phyloP scores from a whole-genome alignment of 129 eudicot genomes.

The Flaveria sonorensis region DNA sequence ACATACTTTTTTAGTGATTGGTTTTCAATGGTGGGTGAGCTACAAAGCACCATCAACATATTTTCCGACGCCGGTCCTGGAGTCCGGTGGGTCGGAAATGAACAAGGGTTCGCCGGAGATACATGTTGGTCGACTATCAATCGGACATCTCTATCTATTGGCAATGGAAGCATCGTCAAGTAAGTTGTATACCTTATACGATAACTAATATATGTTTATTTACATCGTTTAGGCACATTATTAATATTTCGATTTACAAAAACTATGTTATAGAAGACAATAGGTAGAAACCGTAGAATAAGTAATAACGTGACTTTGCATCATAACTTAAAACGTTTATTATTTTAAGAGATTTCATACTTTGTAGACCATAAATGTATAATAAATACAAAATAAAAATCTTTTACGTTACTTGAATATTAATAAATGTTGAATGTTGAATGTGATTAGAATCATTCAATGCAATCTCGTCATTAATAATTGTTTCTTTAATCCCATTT shows the following conservation, averaged over 20 bases:
- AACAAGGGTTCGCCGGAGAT: constrained; percentile 67
- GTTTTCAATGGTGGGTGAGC: constrained; percentile 77
- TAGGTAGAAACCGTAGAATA: background rate
- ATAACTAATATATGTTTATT: background rate
- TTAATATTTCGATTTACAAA: background rate
- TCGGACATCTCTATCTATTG: constrained; percentile 64
- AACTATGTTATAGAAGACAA: background rate
- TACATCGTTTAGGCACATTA: background rate
- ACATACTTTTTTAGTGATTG: constrained; percentile 71
- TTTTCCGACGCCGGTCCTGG: constrained; percentile 96
- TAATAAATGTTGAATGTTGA: background rate
- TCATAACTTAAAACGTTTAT: background rate
- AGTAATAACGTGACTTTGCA: background rate
- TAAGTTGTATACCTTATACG: constrained; percentile 37
- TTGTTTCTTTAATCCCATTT: background rate
- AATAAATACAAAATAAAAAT: too few relatives aligned
- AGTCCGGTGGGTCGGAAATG: constrained; percentile 90
- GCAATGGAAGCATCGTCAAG: constrained; percentile 68
- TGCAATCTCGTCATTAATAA: background rate
- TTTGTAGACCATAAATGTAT: too few relatives aligned
- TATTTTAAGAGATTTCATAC: background rate
- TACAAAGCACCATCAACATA: constrained; percentile 85
- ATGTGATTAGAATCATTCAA: background rate
- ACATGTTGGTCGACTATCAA: constrained; percentile 95
- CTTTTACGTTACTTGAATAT: too few relatives aligned